phyloP scores from a whole-genome alignment of 2,329 filamentous ascomycete species.

The Penicillium olsonii region DNA sequence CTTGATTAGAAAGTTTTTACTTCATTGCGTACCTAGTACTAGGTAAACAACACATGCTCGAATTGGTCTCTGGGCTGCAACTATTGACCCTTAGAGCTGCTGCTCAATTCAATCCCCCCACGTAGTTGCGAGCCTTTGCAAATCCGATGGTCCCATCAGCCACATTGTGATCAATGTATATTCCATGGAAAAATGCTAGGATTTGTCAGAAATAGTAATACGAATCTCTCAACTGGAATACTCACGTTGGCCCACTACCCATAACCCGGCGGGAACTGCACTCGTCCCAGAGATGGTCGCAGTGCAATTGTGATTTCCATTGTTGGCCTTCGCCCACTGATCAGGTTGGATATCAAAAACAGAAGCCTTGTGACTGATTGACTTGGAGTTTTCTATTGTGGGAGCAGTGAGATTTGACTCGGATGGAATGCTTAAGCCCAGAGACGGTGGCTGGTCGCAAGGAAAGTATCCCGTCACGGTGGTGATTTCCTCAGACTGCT shows the following conservation, averaged over 20 bases:
- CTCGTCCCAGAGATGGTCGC: slow-evolving; percentile 4
- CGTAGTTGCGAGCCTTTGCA: neutral
- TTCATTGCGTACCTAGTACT: too few species aligned
- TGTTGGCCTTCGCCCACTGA: slow-evolving; percentile 2
- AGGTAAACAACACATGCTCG: too few species aligned
- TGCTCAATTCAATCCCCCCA: too few species aligned
- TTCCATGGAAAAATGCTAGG: slow-evolving; percentile 5
- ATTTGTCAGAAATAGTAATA: neutral
- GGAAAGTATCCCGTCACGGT: slow-evolving; percentile 5
- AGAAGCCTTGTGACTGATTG: neutral
- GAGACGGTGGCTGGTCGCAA: slow-evolving; percentile 3
- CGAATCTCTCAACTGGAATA: neutral
- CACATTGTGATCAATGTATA: slow-evolving; percentile 4
- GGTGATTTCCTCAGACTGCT: neutral
- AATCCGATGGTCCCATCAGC: slow-evolving; percentile 3
- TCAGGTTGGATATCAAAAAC: slow-evolving; percentile 1
- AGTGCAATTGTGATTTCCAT: slow-evolving; percentile 9
- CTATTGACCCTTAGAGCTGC: too few species aligned
- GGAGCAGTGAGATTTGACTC: neutral
- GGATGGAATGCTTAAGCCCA: slow-evolving; percentile 4
- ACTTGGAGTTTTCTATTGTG: neutral
- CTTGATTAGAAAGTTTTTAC: too few species aligned
- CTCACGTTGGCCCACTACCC: slow-evolving; percentile 9
- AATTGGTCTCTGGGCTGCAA: too few species aligned
- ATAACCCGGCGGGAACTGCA: neutral